Evolutionary conservation across 371 early-diverging fungal species (phyloP), one percentile per base, ranked within the genome.

Genomic region (Mortierella polycephala): DNA sequence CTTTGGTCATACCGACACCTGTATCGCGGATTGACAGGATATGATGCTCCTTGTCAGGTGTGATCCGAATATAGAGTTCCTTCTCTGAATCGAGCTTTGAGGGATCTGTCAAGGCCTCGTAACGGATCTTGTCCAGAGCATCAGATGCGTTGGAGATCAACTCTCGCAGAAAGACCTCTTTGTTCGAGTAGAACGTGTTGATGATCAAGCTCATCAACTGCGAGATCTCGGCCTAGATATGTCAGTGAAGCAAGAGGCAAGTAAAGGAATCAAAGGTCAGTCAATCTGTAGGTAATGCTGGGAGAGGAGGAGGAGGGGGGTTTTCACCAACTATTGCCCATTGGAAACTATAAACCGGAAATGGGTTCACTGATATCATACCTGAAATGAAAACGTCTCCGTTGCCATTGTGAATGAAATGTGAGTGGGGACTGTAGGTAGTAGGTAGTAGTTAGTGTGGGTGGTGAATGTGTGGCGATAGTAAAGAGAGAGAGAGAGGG

Each of bases 1-100:
- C 92, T 91, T 97, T 96, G 85, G 96, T 96, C 99, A 98, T 98
- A 83, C 98, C 99, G 76, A 97, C 93, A 86, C 96, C 97, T 41
- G 88, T 89, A 82, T 95, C 95, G 61, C 85, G 85, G 75, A 94
- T 89, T 50, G 80, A 83, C 45, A 93, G 75, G 49, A 88, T 87
- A 84, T 93, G 93, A 85, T 90, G 85, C 81, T 84, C 92, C 64
- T 75, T 75, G 84, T 96, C 93, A 50, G 96, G 94, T 49, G 88
- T 89, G 69, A 98, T 90, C 77, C 91, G 90, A 79, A 98, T 96
- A 83, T 85, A 87, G 63, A 96, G 86, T 60, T 94, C 92, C 83
- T 88, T 85, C 75, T 87, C 89, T 39, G 87, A 71, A 67, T 94
- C 96, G 63, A 96, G 87, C 74, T 90, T 88, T 58, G 89, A 88